A percentile compares a stretch with the other conserved stretches of the same genome.
Conservation (phyloP, 306 rosid species). For the Citrullus colocynthis region DNA sequence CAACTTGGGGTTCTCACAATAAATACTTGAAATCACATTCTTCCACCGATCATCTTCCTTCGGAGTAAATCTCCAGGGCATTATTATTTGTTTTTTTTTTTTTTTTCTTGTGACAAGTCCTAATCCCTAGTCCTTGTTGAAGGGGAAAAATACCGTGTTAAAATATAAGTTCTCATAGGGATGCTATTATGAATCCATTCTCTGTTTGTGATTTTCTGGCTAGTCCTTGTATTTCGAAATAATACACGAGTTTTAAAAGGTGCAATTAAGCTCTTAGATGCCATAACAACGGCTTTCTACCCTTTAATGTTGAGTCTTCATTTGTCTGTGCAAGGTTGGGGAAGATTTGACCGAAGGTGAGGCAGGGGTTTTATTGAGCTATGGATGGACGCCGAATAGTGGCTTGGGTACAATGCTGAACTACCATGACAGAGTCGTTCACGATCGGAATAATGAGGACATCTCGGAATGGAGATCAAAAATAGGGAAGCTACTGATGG, state of each 20-base stretch:
- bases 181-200: not conserved
- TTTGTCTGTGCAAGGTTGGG: constrained; percentile 28
- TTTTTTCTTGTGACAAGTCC: too few relatives aligned
- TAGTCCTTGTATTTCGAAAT: not conserved
- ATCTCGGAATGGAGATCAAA: constrained; percentile 71
- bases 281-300: not conserved
- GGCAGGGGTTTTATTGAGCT: constrained; percentile 55
- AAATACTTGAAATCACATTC: too few relatives aligned
- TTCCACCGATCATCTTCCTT: too few relatives aligned
- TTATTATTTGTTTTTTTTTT: too few relatives aligned
- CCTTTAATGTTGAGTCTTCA: not conserved
- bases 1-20: too few relatives aligned
- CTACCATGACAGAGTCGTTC: constrained; percentile 72
- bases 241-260: not conserved
- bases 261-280: too few relatives aligned
- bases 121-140: too few relatives aligned
- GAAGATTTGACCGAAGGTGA: constrained; percentile 55
- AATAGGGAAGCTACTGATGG: constrained; percentile 60
- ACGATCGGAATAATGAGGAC: constrained; percentile 54
- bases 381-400: constrained; percentile 69
- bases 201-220: not conserved
- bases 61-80: too few relatives aligned
- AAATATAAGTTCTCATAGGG: not conserved
- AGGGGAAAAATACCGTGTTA: too few relatives aligned
- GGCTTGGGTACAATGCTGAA: constrained; percentile 92